Base-by-base conservation (phyloP, 2,329 filamentous ascomycete species). In the Biscogniauxia marginata region DNA sequence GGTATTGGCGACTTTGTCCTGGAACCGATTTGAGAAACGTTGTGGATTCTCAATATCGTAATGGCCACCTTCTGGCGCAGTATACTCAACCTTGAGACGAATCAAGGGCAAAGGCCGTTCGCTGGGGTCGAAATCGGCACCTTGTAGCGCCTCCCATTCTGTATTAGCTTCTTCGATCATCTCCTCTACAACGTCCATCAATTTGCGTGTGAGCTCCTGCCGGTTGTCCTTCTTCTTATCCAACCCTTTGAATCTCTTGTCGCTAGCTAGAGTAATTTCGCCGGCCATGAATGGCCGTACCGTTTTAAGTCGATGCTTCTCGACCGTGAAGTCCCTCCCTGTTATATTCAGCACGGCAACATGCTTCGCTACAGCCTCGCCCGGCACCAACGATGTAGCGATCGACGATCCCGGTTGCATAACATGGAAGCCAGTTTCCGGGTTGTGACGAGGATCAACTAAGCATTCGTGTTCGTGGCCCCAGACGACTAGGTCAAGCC, bases 391-490 rank as follows among this genome's bases (percentile, higher is more conserved):
- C 0, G 95, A 98, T 1, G 95, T 99, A 0, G 93, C 95, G 0
- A 99, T 89, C 0, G 95, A 98, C 0, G 95, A 99, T 0, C 95
- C 95, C 0, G 95, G 95, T 67, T 99, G 95, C 85, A 99, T 97
- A 61, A 99, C 93, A 64, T 95, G 86, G 65, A 99, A 99, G 0
- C 88, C 89, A 49, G 88, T 96, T 67, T 96, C 91, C 0, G 89
- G 84, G 65, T 98, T 99, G 48, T 86, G 79, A 1, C 79, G 77
- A 0, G 95, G 95, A 46, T 96, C 87, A 61, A 99, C 96, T 7
- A 93, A 72, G 69, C 95, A 99, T 72, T 99, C 93, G 69, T 99
- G 95, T 73, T 99, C 95, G 67, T 99, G 95, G 3, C 95, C 95
- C 95, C 95, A 99, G 50, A 99, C 83, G 0, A 99, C 85, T 4